Conservation (phyloP, 2,329 filamentous ascomycete genomes). For the Aspergillus flavus region DNA sequence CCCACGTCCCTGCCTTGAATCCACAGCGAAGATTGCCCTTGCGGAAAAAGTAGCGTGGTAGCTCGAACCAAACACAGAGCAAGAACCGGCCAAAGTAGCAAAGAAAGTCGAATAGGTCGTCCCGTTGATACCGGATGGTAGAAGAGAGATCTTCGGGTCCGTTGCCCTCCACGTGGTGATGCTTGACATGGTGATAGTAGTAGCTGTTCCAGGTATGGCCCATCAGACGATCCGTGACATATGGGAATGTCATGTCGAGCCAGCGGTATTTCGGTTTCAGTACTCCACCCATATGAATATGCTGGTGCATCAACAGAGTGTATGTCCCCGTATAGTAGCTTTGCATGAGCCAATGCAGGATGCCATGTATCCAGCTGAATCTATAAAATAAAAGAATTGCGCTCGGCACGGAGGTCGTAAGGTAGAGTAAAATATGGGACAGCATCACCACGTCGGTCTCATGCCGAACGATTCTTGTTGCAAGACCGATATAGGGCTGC, state of each 20-base stretch:
- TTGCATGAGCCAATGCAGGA: slow-evolving; percentile 68
- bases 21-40: slow-evolving; percentile 62
- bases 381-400: slow-evolving; percentile 63
- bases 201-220: slow-evolving; percentile 86
- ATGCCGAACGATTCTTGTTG: slow-evolving; percentile 60
- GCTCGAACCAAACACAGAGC: slow-evolving; percentile 72
- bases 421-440: slow-evolving; percentile 74
- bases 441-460: slow-evolving; percentile 77
- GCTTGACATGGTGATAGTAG: slow-evolving; percentile 84
- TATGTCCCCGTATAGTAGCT: slow-evolving; percentile 71
- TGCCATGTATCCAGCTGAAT: slow-evolving; percentile 69
- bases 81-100: slow-evolving; percentile 74
- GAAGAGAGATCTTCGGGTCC: slow-evolving; percentile 75
- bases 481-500: slow-evolving; percentile 61
- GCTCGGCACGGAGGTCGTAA: slow-evolving; percentile 69
- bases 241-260: slow-evolving; percentile 70
- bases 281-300: slow-evolving; percentile 76
- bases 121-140: slow-evolving; percentile 75
- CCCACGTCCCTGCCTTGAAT: slow-evolving; percentile 61
- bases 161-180: slow-evolving; percentile 81
- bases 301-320: slow-evolving; percentile 81
- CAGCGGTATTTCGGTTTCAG: slow-evolving; percentile 57
- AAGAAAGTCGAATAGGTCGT: slow-evolving; percentile 67
- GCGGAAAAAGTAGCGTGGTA: slow-evolving; percentile 71
- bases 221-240: slow-evolving; percentile 73